Base-by-base conservation (phyloP, 106 monocot species). In the Allium cepa region DNA sequence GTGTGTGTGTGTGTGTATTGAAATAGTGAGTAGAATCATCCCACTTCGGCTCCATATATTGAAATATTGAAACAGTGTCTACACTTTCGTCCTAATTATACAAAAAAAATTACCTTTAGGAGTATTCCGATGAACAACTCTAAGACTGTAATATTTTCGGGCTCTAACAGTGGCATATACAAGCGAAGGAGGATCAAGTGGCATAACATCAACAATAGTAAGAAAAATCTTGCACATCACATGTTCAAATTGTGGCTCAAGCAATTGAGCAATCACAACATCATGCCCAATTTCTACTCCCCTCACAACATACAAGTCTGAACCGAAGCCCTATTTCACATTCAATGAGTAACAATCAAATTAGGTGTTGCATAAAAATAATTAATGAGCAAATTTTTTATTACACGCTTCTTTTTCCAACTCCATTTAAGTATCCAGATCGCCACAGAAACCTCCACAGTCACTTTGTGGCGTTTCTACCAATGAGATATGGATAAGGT, bases 151-250 rank as follows among this genome's bases (percentile, higher is more conserved):
- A 10, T 79, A 59, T 66, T 92, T 60, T 56, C 79, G 58, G 71
- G 86, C 75, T 74, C 82, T 86, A 60, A 84, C 69, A 59, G 89
- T 89, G 55, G 87, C 72, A 75, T 80, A 86, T 63, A 92, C 75
- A 51, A 92, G 96, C 26, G 96, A 97, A 50, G 88, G 92, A 77
- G 96, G 96, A 76, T 89, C 78, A 36, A 97, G 56, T 53, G 92
- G 92, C 96, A 97, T 97, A 64, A 87, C 81, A 77, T 97, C 96
- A 28, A 92, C 96, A 51, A 97, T 87, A 71, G 92, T 97, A 60
- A 97, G n/a, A n/a, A n/a, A n/a, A n/a, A n/a, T n/a, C n/a, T n/a
- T n/a, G n/a, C n/a, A n/a, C n/a, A n/a, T n/a, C n/a, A n/a, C n/a
- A n/a, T n/a, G n/a, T n/a, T n/a, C n/a, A n/a, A n/a, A n/a, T n/a